These are phyloP conservation scores for Saitozyma sp. DNA, from an alignment of 768 basidiomycete genomes.

Conservation along the genomic window DNA sequence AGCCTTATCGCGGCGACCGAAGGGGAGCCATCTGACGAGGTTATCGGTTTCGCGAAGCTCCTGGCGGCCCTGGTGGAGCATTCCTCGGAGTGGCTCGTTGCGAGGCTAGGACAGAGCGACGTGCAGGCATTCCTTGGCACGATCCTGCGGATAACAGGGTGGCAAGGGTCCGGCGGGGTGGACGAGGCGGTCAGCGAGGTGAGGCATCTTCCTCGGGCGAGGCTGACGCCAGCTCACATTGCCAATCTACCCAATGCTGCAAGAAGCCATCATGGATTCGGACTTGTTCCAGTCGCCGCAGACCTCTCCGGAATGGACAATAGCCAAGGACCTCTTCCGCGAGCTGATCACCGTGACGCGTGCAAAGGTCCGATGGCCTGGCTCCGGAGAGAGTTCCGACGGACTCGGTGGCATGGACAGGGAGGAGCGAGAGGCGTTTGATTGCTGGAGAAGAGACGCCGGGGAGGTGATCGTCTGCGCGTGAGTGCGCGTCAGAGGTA, in stretches of 20 bases:
- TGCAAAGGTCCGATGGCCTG: conserved; percentile 74
- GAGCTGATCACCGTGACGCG: conserved; percentile 72
- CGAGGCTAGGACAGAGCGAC: conserved; percentile 61
- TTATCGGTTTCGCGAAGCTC: conserved; percentile 75
- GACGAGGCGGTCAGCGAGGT: conserved; percentile 85
- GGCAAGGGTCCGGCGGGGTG: conserved; percentile 71
- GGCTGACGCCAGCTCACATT: conserved; percentile 58
- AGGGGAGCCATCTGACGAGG: conserved; percentile 52
- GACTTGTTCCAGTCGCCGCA: conserved; percentile 36
- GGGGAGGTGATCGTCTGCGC: conserved; percentile 51
- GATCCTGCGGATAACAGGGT: conserved; percentile 70
- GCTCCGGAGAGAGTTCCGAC: conserved; percentile 19
- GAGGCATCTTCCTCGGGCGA: not conserved
- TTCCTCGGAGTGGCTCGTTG: conserved; percentile 73
- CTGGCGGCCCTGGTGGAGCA: conserved; percentile 81
- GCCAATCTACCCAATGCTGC: conserved; percentile 85
- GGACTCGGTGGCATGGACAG: conserved; percentile 28
- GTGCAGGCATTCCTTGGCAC: conserved; percentile 71
- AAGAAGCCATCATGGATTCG: conserved; percentile 65
- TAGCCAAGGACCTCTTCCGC: conserved; percentile 72
- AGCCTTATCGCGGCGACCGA: conserved; percentile 56
- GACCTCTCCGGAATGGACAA: conserved; percentile 44
- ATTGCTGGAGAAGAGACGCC: conserved; percentile 49
- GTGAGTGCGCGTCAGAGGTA: conserved; percentile 21
- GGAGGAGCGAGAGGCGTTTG: conserved; percentile 46